Conservation (phyloP, 2,329 filamentous ascomycete species). For the Nothopassalora personata region DNA sequence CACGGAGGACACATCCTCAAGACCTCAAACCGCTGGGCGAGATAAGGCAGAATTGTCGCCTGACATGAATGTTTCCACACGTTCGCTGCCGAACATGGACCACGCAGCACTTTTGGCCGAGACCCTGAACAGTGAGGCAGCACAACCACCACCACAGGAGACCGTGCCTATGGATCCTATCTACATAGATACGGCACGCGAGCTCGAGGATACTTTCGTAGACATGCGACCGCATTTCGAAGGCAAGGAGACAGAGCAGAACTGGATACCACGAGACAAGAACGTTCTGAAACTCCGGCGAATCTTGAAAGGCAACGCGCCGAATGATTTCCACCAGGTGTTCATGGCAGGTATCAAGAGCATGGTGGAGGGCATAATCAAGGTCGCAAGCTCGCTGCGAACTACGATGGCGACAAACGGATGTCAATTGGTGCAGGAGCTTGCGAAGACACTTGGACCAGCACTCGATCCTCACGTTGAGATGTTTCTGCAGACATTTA, state of each 20-base stretch:
- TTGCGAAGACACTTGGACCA: conserved; percentile 69
- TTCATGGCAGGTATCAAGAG: conserved; percentile 67
- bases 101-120: conserved; percentile 42
- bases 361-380: conserved; percentile 81
- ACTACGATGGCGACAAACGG: conserved; percentile 88
- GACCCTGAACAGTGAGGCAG: conserved; percentile 44
- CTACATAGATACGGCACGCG: conserved; percentile 76
- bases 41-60: conserved; percentile 24
- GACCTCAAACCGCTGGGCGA: conserved; percentile 24
- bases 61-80: conserved; percentile 39
- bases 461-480: conserved; percentile 85
- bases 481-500: conserved; percentile 77
- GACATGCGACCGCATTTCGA: conserved; percentile 80
- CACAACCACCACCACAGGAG: conserved; percentile 56
- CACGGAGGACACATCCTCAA: conserved; percentile 37
- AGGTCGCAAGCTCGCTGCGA: conserved; percentile 73
- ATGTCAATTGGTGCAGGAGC: conserved; percentile 76
- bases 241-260: conserved; percentile 81
- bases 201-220: conserved; percentile 80
- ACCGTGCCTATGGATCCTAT: conserved; percentile 69
- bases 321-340: conserved; percentile 65
- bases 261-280: conserved; percentile 85
- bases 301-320: conserved; percentile 77
- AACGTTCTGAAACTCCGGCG: conserved; percentile 69
- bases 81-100: conserved; percentile 37